Conservation (phyloP, 2,329 filamentous ascomycete species). For the Xylariaceae sp. region DNA sequence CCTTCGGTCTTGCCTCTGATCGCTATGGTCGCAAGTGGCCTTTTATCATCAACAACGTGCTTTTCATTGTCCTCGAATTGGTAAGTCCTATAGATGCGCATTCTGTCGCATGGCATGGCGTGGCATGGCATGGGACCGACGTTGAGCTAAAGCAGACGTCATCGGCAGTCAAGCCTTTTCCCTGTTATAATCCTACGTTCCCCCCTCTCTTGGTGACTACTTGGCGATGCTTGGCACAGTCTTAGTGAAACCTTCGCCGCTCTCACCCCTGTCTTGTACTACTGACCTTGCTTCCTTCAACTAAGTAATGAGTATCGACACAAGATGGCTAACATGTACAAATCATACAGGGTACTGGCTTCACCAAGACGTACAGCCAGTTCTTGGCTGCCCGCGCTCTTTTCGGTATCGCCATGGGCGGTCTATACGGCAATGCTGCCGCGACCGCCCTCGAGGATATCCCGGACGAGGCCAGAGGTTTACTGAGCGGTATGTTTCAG, state of each 20-base stretch:
- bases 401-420: conserved; percentile 79
- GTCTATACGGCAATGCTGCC: conserved; percentile 71
- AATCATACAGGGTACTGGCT: conserved; percentile 60
- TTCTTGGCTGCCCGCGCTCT: conserved; percentile 71
- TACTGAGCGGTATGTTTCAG: conserved; percentile 72
- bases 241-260: conserved; percentile 26
- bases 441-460: conserved; percentile 75
- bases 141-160: no score
- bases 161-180: conserved; percentile 9
- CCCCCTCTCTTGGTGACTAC: conserved; percentile 7
- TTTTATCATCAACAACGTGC: conserved; percentile 68
- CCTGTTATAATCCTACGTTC: no score
- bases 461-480: conserved; percentile 60
- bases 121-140: no score
- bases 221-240: conserved; percentile 23
- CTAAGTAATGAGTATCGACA: not conserved
- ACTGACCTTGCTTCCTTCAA: not conserved
- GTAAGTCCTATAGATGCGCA: conserved; percentile 35
- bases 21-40: conserved; percentile 62
- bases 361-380: conserved; percentile 60
- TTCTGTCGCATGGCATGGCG: no score
- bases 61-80: conserved; percentile 67
- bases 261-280: no score
- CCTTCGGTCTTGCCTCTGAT: conserved; percentile 51
- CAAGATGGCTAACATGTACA: conserved; percentile 5